Evolutionary conservation across 352 stramenopile species (phyloP).

Genomic region (Pythium biforme): DNA sequence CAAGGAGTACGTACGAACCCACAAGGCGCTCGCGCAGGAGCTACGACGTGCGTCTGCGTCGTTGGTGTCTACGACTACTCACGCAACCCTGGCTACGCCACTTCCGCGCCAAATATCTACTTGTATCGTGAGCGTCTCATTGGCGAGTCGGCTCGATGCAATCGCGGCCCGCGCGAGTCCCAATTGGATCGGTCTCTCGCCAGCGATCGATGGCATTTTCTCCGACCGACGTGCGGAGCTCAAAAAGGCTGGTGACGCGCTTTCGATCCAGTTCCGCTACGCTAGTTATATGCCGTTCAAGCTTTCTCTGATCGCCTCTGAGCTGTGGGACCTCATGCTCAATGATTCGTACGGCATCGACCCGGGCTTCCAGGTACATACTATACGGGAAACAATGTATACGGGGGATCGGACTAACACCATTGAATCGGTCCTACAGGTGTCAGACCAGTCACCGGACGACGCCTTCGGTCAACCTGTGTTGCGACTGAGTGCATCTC

Average conservation of each 20-base stretch:
- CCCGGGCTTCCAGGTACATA: neutral
- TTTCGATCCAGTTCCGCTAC: neutral
- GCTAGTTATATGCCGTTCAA: constrained; percentile 1
- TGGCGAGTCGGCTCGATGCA: neutral
- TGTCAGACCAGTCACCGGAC: neutral
- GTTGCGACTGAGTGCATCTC: neutral
- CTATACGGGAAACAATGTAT: neutral
- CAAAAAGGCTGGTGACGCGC: neutral
- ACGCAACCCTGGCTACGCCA: too few relatives aligned
- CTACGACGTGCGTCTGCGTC: too few relatives aligned
- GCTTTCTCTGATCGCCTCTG: neutral
- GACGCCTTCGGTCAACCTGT: neutral
- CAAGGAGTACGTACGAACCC: too few relatives aligned
- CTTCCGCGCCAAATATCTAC: too few relatives aligned
- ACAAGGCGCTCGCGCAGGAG: too few relatives aligned
- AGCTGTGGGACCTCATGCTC: neutral
- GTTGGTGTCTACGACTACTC: too few relatives aligned
- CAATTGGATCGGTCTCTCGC: neutral
- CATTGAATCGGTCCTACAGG: neutral
- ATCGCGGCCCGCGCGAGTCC: neutral
- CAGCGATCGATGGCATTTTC: neutral
- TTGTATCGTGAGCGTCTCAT: too few relatives aligned
- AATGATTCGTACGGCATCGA: neutral
- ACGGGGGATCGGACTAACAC: too few relatives aligned
- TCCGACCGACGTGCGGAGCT: neutral